phyloP scores from a whole-genome alignment of 2,329 filamentous ascomycete species.

The Fusarium humuli region DNA sequence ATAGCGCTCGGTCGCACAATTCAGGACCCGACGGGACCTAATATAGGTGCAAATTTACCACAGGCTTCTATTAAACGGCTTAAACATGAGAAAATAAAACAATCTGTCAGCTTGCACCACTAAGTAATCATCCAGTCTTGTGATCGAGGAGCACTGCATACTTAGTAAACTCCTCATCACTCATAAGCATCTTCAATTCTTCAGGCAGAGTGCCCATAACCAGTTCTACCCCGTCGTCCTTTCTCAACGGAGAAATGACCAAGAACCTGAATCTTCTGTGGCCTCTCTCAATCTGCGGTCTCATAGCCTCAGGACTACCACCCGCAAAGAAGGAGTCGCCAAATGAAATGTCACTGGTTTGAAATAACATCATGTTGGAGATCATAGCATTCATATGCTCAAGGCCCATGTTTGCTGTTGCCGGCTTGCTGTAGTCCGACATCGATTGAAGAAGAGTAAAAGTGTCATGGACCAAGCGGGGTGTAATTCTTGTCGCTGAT shows the following conservation, averaged over 20 bases:
- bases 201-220: conserved; percentile 3
- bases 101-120: fast-evolving
- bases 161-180: conserved; percentile 8
- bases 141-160: conserved; percentile 8
- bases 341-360: conserved; percentile 11
- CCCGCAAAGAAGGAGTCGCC: conserved; percentile 7
- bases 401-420: conserved; percentile 18
- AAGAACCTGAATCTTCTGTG: conserved; percentile 5
- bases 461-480: conserved; percentile 2
- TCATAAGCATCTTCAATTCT: conserved; percentile 17
- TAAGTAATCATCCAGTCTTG: not conserved
- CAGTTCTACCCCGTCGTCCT: conserved; percentile 5
- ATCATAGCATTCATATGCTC: conserved; percentile 20
- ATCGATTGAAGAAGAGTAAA: conserved; percentile 2
- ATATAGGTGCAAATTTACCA: not conserved
- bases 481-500: conserved; percentile 6
- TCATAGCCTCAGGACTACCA: conserved; percentile 9
- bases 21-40: no score
- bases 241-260: conserved; percentile 8
- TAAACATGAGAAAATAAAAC: no score
- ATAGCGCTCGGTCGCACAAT: not conserved
- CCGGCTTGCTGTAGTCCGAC: conserved; percentile 17
- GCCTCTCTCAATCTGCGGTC: conserved; percentile 10
- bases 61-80: not conserved
- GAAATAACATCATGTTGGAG: conserved; percentile 13